phyloP scores from a whole-genome alignment of 1,284 basidiomycete genomes.

The Heterobasidion occidentale region DNA sequence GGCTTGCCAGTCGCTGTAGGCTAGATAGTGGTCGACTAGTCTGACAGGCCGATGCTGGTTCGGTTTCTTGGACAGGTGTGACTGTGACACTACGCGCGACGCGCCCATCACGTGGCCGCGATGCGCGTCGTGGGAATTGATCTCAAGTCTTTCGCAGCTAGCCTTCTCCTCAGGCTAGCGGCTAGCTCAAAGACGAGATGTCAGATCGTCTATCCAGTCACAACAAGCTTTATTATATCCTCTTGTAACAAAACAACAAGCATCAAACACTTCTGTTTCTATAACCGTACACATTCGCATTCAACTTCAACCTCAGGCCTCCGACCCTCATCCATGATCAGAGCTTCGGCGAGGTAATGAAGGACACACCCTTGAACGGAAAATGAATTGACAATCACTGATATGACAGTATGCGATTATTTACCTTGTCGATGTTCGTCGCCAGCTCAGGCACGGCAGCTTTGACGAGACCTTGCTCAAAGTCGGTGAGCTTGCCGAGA shows the following conservation, averaged over 20 bases:
- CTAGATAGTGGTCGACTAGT: neutral
- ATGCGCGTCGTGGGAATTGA: too few relatives aligned
- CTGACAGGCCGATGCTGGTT: neutral
- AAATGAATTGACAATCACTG: neutral
- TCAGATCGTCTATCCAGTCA: too few relatives aligned
- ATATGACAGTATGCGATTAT: slow-evolving; percentile 1
- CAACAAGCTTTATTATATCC: neutral
- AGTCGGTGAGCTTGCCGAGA: slow-evolving; percentile 66
- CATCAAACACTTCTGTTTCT: neutral
- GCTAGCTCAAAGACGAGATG: too few relatives aligned
- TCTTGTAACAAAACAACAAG: neutral
- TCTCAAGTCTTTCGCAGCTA: too few relatives aligned
- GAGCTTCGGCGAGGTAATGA: neutral
- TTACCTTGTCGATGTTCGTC: slow-evolving; percentile 72
- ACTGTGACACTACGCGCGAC: too few relatives aligned
- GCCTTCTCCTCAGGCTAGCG: too few relatives aligned
- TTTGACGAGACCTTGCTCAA: slow-evolving; percentile 70
- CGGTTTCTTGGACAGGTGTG: too few relatives aligned
- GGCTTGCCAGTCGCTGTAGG: neutral
- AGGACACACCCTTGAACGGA: neutral
- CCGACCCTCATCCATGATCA: neutral
- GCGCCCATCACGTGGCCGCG: too few relatives aligned
- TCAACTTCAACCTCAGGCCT: neutral
- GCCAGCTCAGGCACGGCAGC: slow-evolving; percentile 77
- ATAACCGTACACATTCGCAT: neutral